A percentile compares a stretch with the other conserved stretches of the same genome.
Evolutionary conservation across 2,329 filamentous ascomycete genomes (phyloP).

Genomic region (Leptographium radiaticola): DNA sequence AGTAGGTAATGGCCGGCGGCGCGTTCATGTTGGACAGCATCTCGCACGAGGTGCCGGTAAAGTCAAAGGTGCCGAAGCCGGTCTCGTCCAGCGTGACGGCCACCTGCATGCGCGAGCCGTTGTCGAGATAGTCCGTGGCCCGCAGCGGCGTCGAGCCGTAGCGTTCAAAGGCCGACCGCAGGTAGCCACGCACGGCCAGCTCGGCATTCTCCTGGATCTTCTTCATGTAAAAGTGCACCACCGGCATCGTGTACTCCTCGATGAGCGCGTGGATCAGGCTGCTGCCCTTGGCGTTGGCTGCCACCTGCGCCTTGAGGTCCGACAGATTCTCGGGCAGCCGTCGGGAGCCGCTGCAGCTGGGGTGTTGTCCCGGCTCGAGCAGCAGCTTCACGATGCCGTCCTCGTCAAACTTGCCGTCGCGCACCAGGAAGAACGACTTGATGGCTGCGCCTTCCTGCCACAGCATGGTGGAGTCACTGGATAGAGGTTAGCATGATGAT

Average conservation of each 20-base stretch:
- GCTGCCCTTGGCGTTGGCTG: conserved; percentile 75
- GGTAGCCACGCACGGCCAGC: conserved; percentile 55
- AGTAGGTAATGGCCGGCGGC: conserved; percentile 61
- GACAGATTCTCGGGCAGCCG: conserved; percentile 73
- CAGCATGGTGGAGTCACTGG: conserved; percentile 43
- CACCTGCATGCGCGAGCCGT: conserved; percentile 66
- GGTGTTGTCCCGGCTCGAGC: conserved; percentile 59
- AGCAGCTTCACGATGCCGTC: conserved; percentile 58
- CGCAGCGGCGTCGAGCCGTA: conserved; percentile 57
- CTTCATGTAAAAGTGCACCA: conserved; percentile 72
- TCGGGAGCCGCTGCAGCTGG: conserved; percentile 64
- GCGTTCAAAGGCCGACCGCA: conserved; percentile 39
- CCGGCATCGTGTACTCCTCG: conserved; percentile 62
- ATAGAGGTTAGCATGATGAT: neutral
- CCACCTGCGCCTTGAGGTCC: conserved; percentile 75
- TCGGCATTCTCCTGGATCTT: conserved; percentile 73
- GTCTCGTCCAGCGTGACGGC: conserved; percentile 63
- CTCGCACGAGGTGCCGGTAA: conserved; percentile 60
- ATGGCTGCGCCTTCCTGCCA: conserved; percentile 53
- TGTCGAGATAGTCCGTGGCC: conserved; percentile 74
- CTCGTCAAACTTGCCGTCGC: conserved; percentile 66
- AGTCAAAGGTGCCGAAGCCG: conserved; percentile 67
- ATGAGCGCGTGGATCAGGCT: conserved; percentile 62
- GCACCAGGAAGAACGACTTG: conserved; percentile 57
- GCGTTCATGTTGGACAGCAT: conserved; percentile 67